phyloP scores from a whole-genome alignment of 441 rosid genomes.

The Gossypium schwendimanii region DNA sequence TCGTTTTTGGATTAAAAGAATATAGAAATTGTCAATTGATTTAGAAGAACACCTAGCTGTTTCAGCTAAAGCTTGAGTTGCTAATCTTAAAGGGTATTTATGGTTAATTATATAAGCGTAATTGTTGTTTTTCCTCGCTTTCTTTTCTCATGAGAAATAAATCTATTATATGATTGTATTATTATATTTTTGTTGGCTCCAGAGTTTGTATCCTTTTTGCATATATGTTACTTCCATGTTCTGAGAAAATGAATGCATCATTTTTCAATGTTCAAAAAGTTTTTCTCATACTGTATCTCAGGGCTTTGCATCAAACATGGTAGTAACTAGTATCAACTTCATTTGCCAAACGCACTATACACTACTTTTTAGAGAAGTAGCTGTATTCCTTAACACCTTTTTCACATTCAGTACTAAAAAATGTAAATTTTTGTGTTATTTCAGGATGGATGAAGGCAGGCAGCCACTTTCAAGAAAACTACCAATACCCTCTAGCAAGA shows the following conservation, averaged over 20 bases:
- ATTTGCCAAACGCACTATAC: neutral
- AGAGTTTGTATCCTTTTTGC: neutral
- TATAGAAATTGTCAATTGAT: neutral
- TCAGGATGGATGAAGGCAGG: slow-evolving; percentile 99
- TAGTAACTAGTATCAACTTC: neutral
- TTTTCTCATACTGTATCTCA: neutral
- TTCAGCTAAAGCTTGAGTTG: neutral
- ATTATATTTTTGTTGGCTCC: neutral
- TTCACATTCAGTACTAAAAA: neutral
- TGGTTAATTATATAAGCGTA: neutral
- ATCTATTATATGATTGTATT: neutral
- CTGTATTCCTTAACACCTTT: neutral
- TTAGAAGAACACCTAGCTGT: neutral
- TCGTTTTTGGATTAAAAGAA: neutral
- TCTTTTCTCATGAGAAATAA: neutral
- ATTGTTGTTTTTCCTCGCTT: neutral
- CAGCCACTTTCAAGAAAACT: slow-evolving; percentile 93
- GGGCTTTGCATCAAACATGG: neutral
- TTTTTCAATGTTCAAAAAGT: neutral
- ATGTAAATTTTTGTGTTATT: slow-evolving; percentile 6
- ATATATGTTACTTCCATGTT: neutral
- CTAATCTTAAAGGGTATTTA: neutral
- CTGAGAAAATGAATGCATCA: neutral
- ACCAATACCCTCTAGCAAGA: slow-evolving; percentile 80
- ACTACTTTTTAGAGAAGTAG: neutral